These are phyloP conservation scores for Candida schatavii DNA, from an alignment of 805 yeast species.

Conservation along the genomic window DNA sequence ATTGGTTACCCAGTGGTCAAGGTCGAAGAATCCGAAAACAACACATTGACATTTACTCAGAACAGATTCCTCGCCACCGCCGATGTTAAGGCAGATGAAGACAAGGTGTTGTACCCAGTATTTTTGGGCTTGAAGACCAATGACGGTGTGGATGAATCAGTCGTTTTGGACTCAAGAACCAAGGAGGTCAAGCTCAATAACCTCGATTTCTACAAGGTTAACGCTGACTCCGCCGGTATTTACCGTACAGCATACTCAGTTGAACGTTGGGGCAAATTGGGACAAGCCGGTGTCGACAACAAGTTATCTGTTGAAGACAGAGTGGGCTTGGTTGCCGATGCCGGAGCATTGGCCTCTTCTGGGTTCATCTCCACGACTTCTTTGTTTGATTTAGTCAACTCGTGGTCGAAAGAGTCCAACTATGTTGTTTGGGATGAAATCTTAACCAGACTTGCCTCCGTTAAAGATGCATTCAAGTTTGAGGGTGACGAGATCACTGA, in stretches of 20 bases:
- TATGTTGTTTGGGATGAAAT: slow-evolving; percentile 70
- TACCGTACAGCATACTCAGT: slow-evolving; percentile 70
- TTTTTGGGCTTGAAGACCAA: slow-evolving; percentile 61
- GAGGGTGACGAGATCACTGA: slow-evolving; percentile 46
- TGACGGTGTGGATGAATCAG: slow-evolving; percentile 57
- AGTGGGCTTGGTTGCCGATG: slow-evolving; percentile 79
- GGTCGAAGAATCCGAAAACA: slow-evolving; percentile 54
- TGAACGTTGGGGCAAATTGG: slow-evolving; percentile 67
- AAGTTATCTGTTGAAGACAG: slow-evolving; percentile 71
- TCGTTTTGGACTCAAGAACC: slow-evolving; percentile 47
- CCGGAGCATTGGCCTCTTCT: slow-evolving; percentile 65
- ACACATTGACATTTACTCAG: slow-evolving; percentile 58
- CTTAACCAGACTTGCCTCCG: slow-evolving; percentile 43
- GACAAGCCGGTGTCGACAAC: slow-evolving; percentile 55
- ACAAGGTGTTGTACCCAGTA: slow-evolving; percentile 65
- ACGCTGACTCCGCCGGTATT: slow-evolving; percentile 72
- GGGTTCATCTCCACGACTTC: slow-evolving; percentile 65
- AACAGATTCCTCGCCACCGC: slow-evolving; percentile 74
- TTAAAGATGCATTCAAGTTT: slow-evolving; percentile 55
- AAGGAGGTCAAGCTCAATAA: slow-evolving; percentile 32
- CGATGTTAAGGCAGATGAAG: slow-evolving; percentile 75
- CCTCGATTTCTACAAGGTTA: slow-evolving; percentile 63
- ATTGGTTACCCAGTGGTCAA: slow-evolving; percentile 74
- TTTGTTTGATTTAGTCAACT: slow-evolving; percentile 55
- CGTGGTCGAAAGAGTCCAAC: slow-evolving; percentile 58